Base-by-base conservation (phyloP, 495 filamentous ascomycete species). In the Penicillium waksmanii region DNA sequence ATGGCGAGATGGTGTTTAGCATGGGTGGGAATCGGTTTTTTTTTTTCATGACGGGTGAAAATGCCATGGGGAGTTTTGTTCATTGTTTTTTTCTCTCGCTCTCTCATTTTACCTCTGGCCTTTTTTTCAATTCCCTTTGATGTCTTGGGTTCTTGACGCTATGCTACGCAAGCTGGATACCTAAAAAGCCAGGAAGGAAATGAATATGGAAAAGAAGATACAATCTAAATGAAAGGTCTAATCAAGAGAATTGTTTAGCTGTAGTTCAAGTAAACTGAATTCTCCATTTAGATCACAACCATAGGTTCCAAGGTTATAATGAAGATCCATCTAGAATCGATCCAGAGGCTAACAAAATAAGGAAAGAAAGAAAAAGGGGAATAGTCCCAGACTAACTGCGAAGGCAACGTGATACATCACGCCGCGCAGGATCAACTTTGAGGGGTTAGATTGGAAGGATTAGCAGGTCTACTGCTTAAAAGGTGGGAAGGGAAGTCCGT, bases 51-150 rank as follows among this genome's bases (percentile, higher is more conserved):
- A 17, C 42, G 42, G 42, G 42, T 44, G 42, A 44, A 43, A 17
- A 44, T 13, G 42, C 42, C 42, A 44, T 44, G 15, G 42, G 42
- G 42, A 44, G 42, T 44, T 44, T 19, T 17, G 25, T 51, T 57
- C 51, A 10, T 51, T 49, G 38, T 31, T 56, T 51, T 27, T 13
- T 56, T 19, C 40, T 55, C 25, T 5, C 21, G 21, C 17, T 23
- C 19, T 48, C n/a, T n/a, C n/a, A n/a, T n/a, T 56, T 56, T 35
- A 38, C 53, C 53, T 40, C 27, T 38, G 36, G 0, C 36, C 5
- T 38, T 38, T 13, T n/a, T 38, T 38, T 13, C 36, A 4, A 38
- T 38, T 38, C 11, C 36, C 11, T 13, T n/a, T 13, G 11, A 12
- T 38, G 11, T 38, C 1, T 38, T 12, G 4, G 36, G 36, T 38